Evolutionary conservation across 495 filamentous ascomycete genomes (phyloP), one percentile per base, ranked within the genome.

Genomic region (Talaromyces ruber): DNA sequence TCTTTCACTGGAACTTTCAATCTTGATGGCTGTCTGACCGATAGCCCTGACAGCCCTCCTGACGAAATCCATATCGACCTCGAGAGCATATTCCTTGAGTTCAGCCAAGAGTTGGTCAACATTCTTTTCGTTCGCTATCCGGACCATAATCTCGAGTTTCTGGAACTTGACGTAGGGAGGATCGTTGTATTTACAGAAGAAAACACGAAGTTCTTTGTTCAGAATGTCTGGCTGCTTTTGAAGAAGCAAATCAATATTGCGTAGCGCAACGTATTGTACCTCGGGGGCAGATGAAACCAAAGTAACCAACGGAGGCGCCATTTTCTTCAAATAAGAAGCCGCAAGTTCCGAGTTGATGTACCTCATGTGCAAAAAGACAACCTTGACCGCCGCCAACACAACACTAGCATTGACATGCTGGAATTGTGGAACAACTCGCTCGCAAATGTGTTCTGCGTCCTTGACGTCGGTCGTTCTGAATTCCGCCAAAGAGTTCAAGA

Each of bases 101-200:
- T 98, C 94, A 14, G 92, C 87, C 16, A 98, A 76, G 55, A 98
- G 83, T 70, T 98, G 95, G 64, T 98, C 94, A 47, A 94, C 91
- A 67, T 98, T 98, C 70, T 89, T 91, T 63, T 97, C 92, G 75
- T 96, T 98, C 55, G 94, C 93, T 85, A 98, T 98, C 74, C 95
- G 88, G 16, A 98, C 93, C 94, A 98, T 98, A 62, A 98, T 98
- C 68, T 98, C 94, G 52, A 98, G 85, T 64, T 98, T 98, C 73
- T 97, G 87, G 30, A 98, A 84, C 71, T 98, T 98, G 74, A 98
- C 88, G 69, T 98, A 98, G 16, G 91, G 92, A 1, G 94, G 94
- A 69, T 98, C 94, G 71, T 98, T 97, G 78, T 98, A 98, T 78
- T 98, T 98, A 87, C 94, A 98, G 78, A 98, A 98, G 79, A 98